These are phyloP conservation scores for Brettanomyces anomalus DNA, from an alignment of 805 yeast species.

Conservation along the genomic window DNA sequence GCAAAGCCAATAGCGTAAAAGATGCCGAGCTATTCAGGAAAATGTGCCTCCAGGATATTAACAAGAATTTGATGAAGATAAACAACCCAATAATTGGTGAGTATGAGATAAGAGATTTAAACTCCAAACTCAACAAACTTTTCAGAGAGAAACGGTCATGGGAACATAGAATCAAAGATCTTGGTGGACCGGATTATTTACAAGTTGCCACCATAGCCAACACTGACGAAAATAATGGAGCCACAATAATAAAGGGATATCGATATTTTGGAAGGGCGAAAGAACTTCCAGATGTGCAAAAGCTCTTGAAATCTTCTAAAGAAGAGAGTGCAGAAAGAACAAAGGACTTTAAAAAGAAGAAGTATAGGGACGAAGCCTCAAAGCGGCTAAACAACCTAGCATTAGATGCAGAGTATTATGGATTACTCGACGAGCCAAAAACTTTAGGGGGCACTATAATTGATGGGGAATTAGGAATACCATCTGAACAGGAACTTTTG, in stretches of 20 bases:
- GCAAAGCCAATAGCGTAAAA: constrained; percentile 28
- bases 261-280: constrained; percentile 79
- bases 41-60: constrained; percentile 55
- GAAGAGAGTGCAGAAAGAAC: constrained; percentile 13
- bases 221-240: not conserved
- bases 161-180: constrained; percentile 62
- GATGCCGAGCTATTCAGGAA: constrained; percentile 63
- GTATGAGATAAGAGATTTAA: constrained; percentile 57
- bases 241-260: constrained; percentile 37
- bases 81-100: constrained; percentile 55
- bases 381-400: constrained; percentile 7
- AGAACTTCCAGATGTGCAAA: constrained; percentile 66
- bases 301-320: constrained; percentile 29
- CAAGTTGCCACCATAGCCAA: not conserved
- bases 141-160: constrained; percentile 63
- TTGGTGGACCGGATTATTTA: constrained; percentile 66
- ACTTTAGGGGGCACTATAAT: not conserved
- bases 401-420: constrained; percentile 34
- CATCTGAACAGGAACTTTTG: constrained; percentile 7
- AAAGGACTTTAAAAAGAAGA: constrained; percentile 7
- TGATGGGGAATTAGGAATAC: constrained; percentile 3
- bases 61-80: constrained; percentile 48
- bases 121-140: constrained; percentile 62
- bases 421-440: constrained; percentile 25
- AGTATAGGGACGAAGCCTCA: constrained; percentile 7